These are phyloP conservation scores for Porodaedalea pini DNA, from an alignment of 1,284 basidiomycete species.

Conservation along the genomic window DNA sequence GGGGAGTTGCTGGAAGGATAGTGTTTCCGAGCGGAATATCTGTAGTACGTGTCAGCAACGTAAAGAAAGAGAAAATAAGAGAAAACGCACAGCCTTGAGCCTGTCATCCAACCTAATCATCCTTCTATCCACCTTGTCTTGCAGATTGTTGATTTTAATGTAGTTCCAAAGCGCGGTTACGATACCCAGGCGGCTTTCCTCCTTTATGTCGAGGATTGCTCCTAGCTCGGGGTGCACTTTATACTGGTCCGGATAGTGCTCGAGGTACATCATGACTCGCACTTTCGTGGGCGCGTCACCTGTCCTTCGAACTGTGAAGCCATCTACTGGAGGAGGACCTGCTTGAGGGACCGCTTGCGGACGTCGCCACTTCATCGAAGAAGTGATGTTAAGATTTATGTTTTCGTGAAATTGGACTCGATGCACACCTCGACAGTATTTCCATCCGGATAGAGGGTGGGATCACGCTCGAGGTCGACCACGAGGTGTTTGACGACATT, in stretches of 20 bases:
- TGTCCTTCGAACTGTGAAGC: slow-evolving; percentile 83
- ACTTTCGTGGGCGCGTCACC: slow-evolving; percentile 78
- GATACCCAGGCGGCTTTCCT: slow-evolving; percentile 82
- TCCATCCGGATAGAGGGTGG: slow-evolving; percentile 75
- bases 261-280: slow-evolving; percentile 78
- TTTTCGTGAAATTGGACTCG: slow-evolving; percentile 1
- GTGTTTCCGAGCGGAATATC: slow-evolving; percentile 64
- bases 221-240: slow-evolving; percentile 79
- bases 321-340: slow-evolving; percentile 69
- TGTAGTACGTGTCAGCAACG: slow-evolving; percentile 28
- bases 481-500: slow-evolving; percentile 82
- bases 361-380: slow-evolving; percentile 63
- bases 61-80: slow-evolving; percentile 18
- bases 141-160: slow-evolving; percentile 82
- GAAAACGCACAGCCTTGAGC: slow-evolving; percentile 53
- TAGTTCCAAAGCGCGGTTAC: slow-evolving; percentile 91
- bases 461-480: slow-evolving; percentile 85
- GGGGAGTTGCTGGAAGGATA: slow-evolving; percentile 80
- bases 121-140: slow-evolving; percentile 87
- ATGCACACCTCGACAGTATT: slow-evolving; percentile 70
- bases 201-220: slow-evolving; percentile 74
- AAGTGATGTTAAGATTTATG: slow-evolving; percentile 20
- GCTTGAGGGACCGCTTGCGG: slow-evolving; percentile 32
- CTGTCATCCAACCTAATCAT: slow-evolving; percentile 75
- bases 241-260: slow-evolving; percentile 86